Base-by-base conservation (phyloP, 371 early-diverging fungal species). In the Choanephora cucurbitarum region DNA sequence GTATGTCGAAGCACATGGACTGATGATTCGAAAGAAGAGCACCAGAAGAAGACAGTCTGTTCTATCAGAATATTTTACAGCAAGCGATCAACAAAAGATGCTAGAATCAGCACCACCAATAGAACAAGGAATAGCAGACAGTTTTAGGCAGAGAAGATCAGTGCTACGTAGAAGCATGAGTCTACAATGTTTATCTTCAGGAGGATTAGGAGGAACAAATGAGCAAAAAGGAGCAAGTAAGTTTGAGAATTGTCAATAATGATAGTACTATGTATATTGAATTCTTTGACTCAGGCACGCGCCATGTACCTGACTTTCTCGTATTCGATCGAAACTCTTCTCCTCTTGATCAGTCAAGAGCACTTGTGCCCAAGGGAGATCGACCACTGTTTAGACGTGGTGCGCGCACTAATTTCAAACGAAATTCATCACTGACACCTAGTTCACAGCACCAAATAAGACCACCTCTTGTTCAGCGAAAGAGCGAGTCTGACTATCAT, bases 271-370 rank as follows among this genome's bases (percentile, higher is more conserved):
- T n/a, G n/a, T n/a, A 21, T 31, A 49, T 18, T 55, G 24, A 53
- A 44, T 44, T n/a, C 13, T 28, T 10, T 31, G 3, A n/a, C n/a
- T n/a, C 21, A 61, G 57, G 53, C 15, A 47, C 47, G 34, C 51
- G 42, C 43, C 42, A 58, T 51, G 39, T 73, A 24, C 77, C 77
- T 40, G 72, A 69, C 53, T 69, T 77, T 18, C 48, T 77, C 23
- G 67, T 75, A 6, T 79, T 79, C 52, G 76, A 79, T 58, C 66
- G 79, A 45, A 69, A 81, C 48, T 81, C 82, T 7, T 71, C 82
- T 17, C 64, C 82, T 14, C 43, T 69, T 21, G 82, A 79, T 61
- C 66, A 75, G 17, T 79, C 80, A 6, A 61, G 62, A 41, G 69
- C 78, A 6, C 60, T 81, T 10, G 78, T 79, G 17, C 78, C 76